Evolutionary conservation across 257 asterid genomes (phyloP).

Genomic region (Solanum pinnatisectum): DNA sequence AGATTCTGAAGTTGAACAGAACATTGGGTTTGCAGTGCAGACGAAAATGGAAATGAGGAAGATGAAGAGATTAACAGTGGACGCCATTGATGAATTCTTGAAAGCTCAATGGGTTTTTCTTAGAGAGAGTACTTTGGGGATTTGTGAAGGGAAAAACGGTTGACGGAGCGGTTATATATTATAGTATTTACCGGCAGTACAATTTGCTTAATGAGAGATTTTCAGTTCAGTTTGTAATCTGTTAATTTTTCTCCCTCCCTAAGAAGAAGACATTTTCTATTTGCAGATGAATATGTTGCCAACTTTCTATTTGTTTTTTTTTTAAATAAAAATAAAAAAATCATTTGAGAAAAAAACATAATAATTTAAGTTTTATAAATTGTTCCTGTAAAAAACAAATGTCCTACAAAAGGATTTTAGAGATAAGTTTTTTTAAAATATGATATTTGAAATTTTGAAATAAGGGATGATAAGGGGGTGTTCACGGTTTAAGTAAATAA

Average conservation of each 20-base stretch:
- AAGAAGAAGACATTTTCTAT: not conserved
- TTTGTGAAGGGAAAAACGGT: not conserved
- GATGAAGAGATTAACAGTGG: constrained; percentile 1
- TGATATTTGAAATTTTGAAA: too few species aligned
- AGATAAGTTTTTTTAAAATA: not conserved
- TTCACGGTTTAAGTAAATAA: too few species aligned
- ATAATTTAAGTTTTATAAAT: too few species aligned
- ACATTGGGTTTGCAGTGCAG: not conserved
- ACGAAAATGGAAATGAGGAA: not conserved
- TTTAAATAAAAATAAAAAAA: fast-evolving
- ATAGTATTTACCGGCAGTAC: not conserved
- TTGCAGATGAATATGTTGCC: not conserved
- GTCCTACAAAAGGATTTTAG: not conserved
- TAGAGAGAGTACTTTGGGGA: not conserved
- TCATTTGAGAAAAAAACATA: not conserved
- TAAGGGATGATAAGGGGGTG: not conserved
- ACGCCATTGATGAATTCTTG: constrained; percentile 6
- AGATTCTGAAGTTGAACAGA: not conserved
- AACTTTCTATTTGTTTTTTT: not conserved
- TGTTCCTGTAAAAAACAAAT: not conserved
- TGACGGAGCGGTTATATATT: not conserved
- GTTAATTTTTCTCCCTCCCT: not conserved
- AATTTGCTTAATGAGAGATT: not conserved
- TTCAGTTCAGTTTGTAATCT: not conserved
- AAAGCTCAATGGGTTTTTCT: not conserved